A percentile compares a stretch with the other conserved stretches of the same genome.
Conservation (phyloP, 2,329 filamentous ascomycete genomes). For the Venturia oleaginea region DNA sequence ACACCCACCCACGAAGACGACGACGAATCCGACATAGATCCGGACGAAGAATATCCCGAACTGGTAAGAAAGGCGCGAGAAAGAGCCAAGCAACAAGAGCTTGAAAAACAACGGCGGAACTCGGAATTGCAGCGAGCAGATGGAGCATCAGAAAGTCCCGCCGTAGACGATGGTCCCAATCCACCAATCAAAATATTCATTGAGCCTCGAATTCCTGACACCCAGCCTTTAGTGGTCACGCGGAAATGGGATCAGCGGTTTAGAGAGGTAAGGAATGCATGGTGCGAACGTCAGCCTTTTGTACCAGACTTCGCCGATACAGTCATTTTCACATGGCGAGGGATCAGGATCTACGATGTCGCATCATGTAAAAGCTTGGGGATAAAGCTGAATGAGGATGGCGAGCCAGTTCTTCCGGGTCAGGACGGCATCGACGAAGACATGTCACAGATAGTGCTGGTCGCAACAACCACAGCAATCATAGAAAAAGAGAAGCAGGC, state of each 20-base stretch:
- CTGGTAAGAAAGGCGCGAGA: not conserved
- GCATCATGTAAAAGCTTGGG: slow-evolving; percentile 64
- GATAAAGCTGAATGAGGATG: slow-evolving; percentile 5
- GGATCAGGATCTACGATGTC: slow-evolving; percentile 62
- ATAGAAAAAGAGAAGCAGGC: slow-evolving; percentile 16
- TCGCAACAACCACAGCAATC: slow-evolving; percentile 11
- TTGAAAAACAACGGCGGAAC: slow-evolving; percentile 13
- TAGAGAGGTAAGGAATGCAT: slow-evolving; percentile 56
- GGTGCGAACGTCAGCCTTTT: slow-evolving; percentile 56
- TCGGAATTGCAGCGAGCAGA: slow-evolving; percentile 1
- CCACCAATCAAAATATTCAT: slow-evolving; percentile 57
- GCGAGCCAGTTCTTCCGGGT: not conserved
- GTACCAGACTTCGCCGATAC: slow-evolving; percentile 33
- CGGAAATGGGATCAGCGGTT: slow-evolving; percentile 60
- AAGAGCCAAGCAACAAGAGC: not conserved
- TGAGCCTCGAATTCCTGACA: slow-evolving; percentile 53
- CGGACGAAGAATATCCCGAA: not conserved
- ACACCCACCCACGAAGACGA: slow-evolving; percentile 4
- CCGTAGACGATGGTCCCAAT: slow-evolving; percentile 28
- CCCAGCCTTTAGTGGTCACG: slow-evolving; percentile 53
- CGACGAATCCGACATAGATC: slow-evolving; percentile 10
- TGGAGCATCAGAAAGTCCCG: slow-evolving; percentile 7
- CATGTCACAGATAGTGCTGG: slow-evolving; percentile 2
- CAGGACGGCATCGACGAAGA: not conserved
- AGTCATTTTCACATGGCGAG: slow-evolving; percentile 67